phyloP scores from a whole-genome alignment of 2,329 filamentous ascomycete species.

The Incumbomyces delicatus region DNA sequence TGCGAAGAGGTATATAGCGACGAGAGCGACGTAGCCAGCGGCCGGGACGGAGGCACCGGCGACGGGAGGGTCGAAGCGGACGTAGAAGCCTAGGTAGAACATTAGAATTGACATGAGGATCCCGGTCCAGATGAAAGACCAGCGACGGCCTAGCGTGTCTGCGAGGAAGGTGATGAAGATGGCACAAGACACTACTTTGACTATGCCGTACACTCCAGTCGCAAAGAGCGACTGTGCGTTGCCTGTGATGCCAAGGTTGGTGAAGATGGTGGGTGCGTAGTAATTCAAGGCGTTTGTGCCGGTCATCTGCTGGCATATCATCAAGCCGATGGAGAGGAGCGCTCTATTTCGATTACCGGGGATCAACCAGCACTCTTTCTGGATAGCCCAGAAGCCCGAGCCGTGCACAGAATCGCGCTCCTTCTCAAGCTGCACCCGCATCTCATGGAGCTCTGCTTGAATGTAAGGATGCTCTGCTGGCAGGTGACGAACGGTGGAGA shows the following conservation, averaged over 20 bases:
- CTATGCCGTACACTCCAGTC: constrained; percentile 63
- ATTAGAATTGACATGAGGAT: constrained; percentile 53
- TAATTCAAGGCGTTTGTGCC: constrained; percentile 43
- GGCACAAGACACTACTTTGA: constrained; percentile 57
- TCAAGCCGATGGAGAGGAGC: constrained; percentile 45
- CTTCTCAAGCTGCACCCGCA: constrained; percentile 51
- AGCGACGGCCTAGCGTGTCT: constrained; percentile 58
- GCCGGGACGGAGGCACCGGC: constrained; percentile 46
- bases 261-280: constrained; percentile 61
- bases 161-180: constrained; percentile 58
- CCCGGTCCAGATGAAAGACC: constrained; percentile 55
- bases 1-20: constrained; percentile 64
- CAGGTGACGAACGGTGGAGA: constrained; percentile 49
- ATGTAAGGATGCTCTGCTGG: constrained; percentile 44
- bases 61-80: constrained; percentile 51
- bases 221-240: constrained; percentile 56
- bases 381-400: constrained; percentile 44
- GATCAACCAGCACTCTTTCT: constrained; percentile 55
- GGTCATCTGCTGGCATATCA: constrained; percentile 46
- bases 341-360: constrained; percentile 44
- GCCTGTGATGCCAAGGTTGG: constrained; percentile 50
- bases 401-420: constrained; percentile 51
- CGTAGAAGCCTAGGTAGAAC: constrained; percentile 63
- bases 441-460: constrained; percentile 52
- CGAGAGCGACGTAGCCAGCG: constrained; percentile 60